Evolutionary conservation across 257 asterid species (phyloP).

Genomic region (Capsicum pubescens): DNA sequence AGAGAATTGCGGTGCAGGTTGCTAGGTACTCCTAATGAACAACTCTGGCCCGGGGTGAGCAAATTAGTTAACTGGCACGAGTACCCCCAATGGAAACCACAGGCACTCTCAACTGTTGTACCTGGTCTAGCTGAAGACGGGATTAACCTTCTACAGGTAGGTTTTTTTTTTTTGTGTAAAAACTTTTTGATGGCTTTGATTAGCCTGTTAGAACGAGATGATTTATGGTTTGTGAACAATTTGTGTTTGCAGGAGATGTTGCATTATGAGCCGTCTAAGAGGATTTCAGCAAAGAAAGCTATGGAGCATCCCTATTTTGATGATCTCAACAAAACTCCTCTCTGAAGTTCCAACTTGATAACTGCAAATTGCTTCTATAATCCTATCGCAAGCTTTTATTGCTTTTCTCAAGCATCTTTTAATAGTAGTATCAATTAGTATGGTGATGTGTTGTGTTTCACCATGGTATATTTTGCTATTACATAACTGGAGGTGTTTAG

Average conservation of each 20-base stretch:
- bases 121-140: conserved; percentile 82
- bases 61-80: conserved; percentile 95
- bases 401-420: conserved; percentile 36
- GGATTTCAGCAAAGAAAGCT: conserved; percentile 97
- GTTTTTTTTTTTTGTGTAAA: conserved; percentile 26
- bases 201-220: neutral
- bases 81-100: conserved; percentile 92
- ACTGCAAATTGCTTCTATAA: neutral
- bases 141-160: conserved; percentile 68
- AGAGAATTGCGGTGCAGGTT: conserved; percentile 46
- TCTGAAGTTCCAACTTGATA: conserved; percentile 22
- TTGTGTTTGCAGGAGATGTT: conserved; percentile 75
- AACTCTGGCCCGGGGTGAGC: conserved; percentile 93
- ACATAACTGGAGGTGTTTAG: neutral
- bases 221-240: neutral
- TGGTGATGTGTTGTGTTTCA: neutral
- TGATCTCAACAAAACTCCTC: conserved; percentile 66
- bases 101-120: conserved; percentile 73
- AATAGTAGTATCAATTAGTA: neutral
- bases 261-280: conserved; percentile 81
- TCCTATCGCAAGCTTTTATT: conserved; percentile 22
- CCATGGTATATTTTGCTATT: conserved; percentile 9
- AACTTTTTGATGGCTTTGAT: neutral
- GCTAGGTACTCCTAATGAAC: conserved; percentile 89
- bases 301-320: conserved; percentile 93